Percentiles rank a stretch among this genome's conserved stretches.
These are phyloP conservation scores for Aegle marmelos DNA, from an alignment of 345 rosid species.

Conservation along the genomic window DNA sequence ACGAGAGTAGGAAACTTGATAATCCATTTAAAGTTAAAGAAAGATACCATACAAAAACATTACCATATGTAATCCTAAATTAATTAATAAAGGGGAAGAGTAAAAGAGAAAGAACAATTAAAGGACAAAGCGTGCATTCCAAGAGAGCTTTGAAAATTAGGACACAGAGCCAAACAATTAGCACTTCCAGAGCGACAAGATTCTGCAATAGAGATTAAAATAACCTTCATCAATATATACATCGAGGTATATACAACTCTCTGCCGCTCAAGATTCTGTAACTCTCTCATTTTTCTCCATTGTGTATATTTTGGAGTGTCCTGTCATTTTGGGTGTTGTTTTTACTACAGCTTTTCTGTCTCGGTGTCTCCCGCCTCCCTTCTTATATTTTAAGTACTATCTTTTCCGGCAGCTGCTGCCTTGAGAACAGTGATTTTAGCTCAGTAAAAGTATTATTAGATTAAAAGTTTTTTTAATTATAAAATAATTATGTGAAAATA, in stretches of 20 bases:
- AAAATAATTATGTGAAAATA: no score
- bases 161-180: neutral
- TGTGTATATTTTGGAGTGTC: neutral
- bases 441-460: no score
- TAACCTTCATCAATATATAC: neutral
- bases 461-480: no score
- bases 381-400: slow-evolving; percentile 4
- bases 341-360: neutral
- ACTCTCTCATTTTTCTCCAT: neutral
- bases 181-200: neutral
- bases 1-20: neutral
- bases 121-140: slow-evolving; percentile 18
- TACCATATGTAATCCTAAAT: neutral
- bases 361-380: no score
- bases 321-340: neutral
- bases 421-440: no score
- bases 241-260: neutral
- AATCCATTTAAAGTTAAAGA: neutral
- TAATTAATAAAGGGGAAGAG: neutral
- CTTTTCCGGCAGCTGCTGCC: no score
- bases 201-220: neutral
- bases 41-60: neutral
- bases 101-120: slow-evolving; percentile 11
- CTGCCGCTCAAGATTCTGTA: neutral
- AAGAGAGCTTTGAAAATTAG: slow-evolving; percentile 8